These are phyloP conservation scores for Malus sieversii DNA, from an alignment of 306 rosid genomes.

Conservation along the genomic window DNA sequence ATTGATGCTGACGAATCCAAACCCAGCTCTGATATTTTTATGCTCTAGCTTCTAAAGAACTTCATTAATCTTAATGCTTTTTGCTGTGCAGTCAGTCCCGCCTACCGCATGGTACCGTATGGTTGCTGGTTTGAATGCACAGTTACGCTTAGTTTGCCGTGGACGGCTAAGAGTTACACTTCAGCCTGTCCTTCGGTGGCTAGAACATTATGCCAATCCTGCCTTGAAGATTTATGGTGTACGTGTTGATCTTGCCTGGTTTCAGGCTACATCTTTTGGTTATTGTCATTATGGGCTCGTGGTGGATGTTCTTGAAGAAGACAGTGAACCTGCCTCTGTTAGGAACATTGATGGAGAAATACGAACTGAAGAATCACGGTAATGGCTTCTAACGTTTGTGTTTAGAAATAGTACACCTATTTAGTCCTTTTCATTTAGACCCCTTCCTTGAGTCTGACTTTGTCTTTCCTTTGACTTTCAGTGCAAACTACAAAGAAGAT, in stretches of 20 bases:
- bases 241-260: constrained; percentile 78
- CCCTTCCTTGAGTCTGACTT: not conserved
- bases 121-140: constrained; percentile 95
- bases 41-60: not conserved
- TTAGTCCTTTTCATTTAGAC: not conserved
- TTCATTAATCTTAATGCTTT: not conserved
- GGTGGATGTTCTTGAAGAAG: constrained; percentile 55
- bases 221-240: constrained; percentile 63
- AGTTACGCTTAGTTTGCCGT: constrained; percentile 80
- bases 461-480: constrained; percentile 18
- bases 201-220: constrained; percentile 84
- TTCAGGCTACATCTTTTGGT: constrained; percentile 82
- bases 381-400: constrained; percentile 21
- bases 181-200: constrained; percentile 79
- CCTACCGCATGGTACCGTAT: constrained; percentile 92
- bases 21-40: not conserved
- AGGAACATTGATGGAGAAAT: constrained; percentile 38
- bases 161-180: constrained; percentile 85
- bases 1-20: constrained; percentile 12
- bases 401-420: not conserved
- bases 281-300: constrained; percentile 90
- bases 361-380: constrained; percentile 56
- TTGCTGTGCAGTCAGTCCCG: constrained; percentile 63
- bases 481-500: constrained; percentile 38
- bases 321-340: constrained; percentile 21